Evolutionary conservation across 495 filamentous ascomycete species (phyloP).

Genomic region (Platismatia glauca): DNA sequence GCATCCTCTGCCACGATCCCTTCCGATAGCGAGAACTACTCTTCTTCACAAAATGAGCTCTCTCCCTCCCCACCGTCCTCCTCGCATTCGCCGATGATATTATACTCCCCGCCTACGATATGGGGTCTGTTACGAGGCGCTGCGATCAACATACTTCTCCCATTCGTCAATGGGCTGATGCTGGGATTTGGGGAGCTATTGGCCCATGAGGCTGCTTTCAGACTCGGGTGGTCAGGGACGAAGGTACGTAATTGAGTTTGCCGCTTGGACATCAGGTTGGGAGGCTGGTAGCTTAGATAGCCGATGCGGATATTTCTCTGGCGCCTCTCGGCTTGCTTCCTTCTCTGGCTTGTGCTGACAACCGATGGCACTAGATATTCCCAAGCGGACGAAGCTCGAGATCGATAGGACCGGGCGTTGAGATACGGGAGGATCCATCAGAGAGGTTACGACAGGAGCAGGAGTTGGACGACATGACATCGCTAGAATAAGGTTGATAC

Average conservation of each 20-base stretch:
- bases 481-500: conserved; percentile 32
- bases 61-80: conserved; percentile 55
- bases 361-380: conserved; percentile 42
- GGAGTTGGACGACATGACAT: conserved; percentile 42
- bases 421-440: conserved; percentile 46
- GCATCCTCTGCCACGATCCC: conserved; percentile 78
- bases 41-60: conserved; percentile 54
- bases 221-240: conserved; percentile 85
- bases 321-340: background rate
- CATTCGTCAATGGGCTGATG: conserved; percentile 98
- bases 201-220: conserved; percentile 88
- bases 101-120: conserved; percentile 81
- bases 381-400: conserved; percentile 49
- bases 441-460: conserved; percentile 38
- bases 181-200: conserved; percentile 93
- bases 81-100: conserved; percentile 66
- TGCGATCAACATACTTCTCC: conserved; percentile 87
- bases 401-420: conserved; percentile 58
- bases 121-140: conserved; percentile 80
- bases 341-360: conserved; percentile 4
- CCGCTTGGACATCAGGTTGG: background rate
- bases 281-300: background rate
- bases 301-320: background rate
- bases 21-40: conserved; percentile 86
- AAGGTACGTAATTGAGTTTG: conserved; percentile 51